These are phyloP conservation scores for Spergularia azorica DNA, from an alignment of 179 eudicot species.

Conservation along the genomic window DNA sequence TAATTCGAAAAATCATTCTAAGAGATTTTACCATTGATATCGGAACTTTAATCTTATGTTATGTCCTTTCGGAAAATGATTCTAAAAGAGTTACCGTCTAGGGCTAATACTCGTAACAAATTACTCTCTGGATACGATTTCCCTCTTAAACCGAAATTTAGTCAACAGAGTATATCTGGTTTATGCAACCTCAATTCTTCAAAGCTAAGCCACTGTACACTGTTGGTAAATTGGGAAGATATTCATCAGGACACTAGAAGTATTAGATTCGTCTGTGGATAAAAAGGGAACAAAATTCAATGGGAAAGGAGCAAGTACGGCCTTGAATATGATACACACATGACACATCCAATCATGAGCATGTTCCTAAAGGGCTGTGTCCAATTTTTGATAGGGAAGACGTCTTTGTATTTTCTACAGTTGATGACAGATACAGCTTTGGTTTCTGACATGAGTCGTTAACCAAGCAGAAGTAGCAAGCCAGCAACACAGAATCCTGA, in stretches of 20 bases:
- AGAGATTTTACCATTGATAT: constrained; percentile 1
- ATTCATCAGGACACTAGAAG: constrained; percentile 5
- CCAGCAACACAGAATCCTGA: no score
- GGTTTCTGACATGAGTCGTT: no score
- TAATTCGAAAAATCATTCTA: constrained; percentile 19
- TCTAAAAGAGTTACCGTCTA: background rate
- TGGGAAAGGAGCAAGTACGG: constrained; percentile 22
- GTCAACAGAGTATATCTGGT: constrained; percentile 1
- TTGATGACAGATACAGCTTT: no score
- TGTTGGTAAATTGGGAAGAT: constrained; percentile 15
- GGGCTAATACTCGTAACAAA: background rate
- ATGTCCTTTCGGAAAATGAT: background rate
- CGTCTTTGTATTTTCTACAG: background rate
- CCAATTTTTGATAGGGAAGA: constrained; percentile 16
- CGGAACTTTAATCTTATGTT: constrained; percentile 13
- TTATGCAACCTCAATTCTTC: no score
- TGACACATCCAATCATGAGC: constrained; percentile 24
- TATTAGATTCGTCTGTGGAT: constrained; percentile 17
- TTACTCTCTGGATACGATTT: background rate
- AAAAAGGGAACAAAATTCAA: constrained; percentile 12
- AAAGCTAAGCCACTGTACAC: background rate
- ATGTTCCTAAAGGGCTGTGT: constrained; percentile 7
- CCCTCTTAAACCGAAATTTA: background rate
- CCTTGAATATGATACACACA: constrained; percentile 21
- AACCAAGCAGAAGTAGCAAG: no score